Evolutionary conservation across 1,284 basidiomycete species (phyloP), one percentile per base, ranked within the genome.

Genomic region (Bondarzewia mesenterica): DNA sequence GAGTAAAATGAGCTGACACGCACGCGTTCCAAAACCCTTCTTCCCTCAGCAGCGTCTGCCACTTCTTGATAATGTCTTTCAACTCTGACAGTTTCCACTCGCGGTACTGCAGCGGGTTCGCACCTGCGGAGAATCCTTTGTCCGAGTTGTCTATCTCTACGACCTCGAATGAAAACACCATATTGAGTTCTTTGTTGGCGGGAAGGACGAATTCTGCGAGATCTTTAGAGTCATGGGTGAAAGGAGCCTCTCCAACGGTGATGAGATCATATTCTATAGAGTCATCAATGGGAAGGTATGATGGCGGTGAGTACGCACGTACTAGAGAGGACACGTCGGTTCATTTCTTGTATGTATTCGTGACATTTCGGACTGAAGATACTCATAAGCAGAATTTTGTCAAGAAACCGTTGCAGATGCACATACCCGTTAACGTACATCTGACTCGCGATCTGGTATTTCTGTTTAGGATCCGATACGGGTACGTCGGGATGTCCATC

Each of bases 331-430:
- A 85, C 79, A 56, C 78, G 70, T 21, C 58, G 48, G 50, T 79
- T 62, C 82, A 86, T 85, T 64, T 89, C 79, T 53, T 76, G 70
- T 40, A 90, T 60, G 54, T 75, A 89, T 52, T 83, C 78, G 58
- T 86, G 82, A 2, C 87, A 78, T 7, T 69, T 67, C 5, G 82
- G 82, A 1, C 80, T 80, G 46, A 15, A 27, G 10, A 37, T 41
- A 16, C 6, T 20, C 21, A 14, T n/a, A n/a, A n/a, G 21, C 10
- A 12, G 41, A 10, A 8, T 22, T 16, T 22, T 7, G 14, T 8
- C 41, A 20, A 35, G 10, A 35, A 8, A 8, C 10, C 10, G 32
- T n/a, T 3, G 6, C 3, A 8, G 14, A 26, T 40, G 38, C 7
- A 56, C 69, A 47, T 52, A 80, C 80, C 85, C 80, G 54, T 83